A percentile compares a stretch with the other conserved stretches of the same genome.
These are phyloP conservation scores for Micractinium conductrix DNA, from an alignment of 139 green algal genomes.

Conservation along the genomic window DNA sequence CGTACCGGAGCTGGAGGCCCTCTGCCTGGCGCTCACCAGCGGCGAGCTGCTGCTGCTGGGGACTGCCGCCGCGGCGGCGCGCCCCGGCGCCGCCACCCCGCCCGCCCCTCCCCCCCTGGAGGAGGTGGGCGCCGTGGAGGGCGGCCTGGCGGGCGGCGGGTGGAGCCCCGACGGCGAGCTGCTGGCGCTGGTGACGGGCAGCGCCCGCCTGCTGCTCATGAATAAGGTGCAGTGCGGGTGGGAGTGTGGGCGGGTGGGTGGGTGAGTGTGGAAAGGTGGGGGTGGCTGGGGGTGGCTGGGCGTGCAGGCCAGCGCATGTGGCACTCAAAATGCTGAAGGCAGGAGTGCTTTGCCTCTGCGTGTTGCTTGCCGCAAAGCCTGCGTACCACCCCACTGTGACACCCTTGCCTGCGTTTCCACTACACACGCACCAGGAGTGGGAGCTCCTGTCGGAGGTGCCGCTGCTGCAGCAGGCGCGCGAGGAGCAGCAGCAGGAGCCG, in stretches of 20 bases:
- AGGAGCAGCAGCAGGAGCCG: neutral
- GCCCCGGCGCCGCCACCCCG: neutral
- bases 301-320: neutral
- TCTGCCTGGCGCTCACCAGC: conserved; percentile 57
- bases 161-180: conserved; percentile 89
- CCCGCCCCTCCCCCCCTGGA: conserved; percentile 23
- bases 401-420: too few species aligned
- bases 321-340: too few species aligned
- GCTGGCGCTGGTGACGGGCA: conserved; percentile 67
- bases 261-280: neutral
- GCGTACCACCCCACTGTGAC: too few species aligned
- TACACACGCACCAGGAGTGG: conserved; percentile 22
- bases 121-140: conserved; percentile 72
- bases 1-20: conserved; percentile 62
- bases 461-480: conserved; percentile 1
- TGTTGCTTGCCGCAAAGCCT: too few species aligned
- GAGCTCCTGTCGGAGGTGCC: conserved; percentile 21
- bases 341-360: too few species aligned
- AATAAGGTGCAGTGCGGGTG: conserved; percentile 37
- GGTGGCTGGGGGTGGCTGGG: neutral
- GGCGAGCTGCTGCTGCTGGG: conserved; percentile 71
- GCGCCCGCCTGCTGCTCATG: conserved; percentile 81
- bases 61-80: neutral
- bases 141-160: conserved; percentile 62
- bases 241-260: neutral